phyloP scores from a whole-genome alignment of 306 rosid genomes.

The Quercus cerris region DNA sequence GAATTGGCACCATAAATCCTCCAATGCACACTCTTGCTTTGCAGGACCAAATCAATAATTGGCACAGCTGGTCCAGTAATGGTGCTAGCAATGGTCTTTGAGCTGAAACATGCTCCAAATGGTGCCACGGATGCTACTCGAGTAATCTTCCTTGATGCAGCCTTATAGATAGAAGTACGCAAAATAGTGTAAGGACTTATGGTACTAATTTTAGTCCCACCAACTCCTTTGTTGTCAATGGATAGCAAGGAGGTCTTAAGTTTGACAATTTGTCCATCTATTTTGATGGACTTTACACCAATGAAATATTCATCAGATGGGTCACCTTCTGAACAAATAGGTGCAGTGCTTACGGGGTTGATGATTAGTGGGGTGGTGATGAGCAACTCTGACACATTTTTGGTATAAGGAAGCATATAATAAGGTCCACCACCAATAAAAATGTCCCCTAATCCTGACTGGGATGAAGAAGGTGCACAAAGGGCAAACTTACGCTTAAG shows the following conservation, averaged over 20 bases:
- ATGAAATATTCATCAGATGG: slow-evolving; percentile 55
- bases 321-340: slow-evolving; percentile 24
- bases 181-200: slow-evolving; percentile 46
- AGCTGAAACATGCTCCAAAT: slow-evolving; percentile 44
- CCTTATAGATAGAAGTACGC: slow-evolving; percentile 45
- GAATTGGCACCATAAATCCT: slow-evolving; percentile 52
- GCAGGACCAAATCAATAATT: slow-evolving; percentile 41
- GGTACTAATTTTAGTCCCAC: slow-evolving; percentile 75
- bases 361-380: slow-evolving; percentile 46
- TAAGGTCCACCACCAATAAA: slow-evolving; percentile 57
- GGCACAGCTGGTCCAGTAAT: slow-evolving; percentile 46
- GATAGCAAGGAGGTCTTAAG: slow-evolving; percentile 37
- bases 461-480: no score
- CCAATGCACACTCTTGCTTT: slow-evolving; percentile 43
- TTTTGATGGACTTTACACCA: slow-evolving; percentile 44
- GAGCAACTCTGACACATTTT: slow-evolving; percentile 37
- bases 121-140: slow-evolving; percentile 47
- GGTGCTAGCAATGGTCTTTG: slow-evolving; percentile 16
- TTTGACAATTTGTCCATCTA: slow-evolving; percentile 26
- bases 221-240: slow-evolving; percentile 38
- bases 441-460: background rate
- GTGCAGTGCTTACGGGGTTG: slow-evolving; percentile 41
- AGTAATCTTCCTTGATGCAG: background rate
- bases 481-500: no score
- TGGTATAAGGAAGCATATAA: slow-evolving; percentile 19